Evolutionary conservation across 208 protist species (phyloP), one percentile per base, ranked within the genome.

Genomic region (Acanthamoeba culbertsoni): DNA sequence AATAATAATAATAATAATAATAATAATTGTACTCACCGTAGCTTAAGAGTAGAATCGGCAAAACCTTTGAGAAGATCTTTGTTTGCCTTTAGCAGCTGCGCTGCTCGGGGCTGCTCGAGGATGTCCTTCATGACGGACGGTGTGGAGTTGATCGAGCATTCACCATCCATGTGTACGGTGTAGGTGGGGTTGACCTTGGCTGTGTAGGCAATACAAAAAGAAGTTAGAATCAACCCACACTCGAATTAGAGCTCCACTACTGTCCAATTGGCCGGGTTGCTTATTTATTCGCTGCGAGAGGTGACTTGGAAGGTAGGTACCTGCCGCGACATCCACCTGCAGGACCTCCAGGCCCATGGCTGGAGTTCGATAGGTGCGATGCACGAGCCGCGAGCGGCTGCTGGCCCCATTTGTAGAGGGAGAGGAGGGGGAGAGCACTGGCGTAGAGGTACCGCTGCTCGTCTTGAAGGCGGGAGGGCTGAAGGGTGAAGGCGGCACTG

Each of bases 181-280:
- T 90, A 90, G 23, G 82, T 90, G 26, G 82, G 82, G 33, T 90
- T 90, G n/a, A 90, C 55, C 55, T 90, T 90, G 10, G 20, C 82
- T 90, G 82, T 40, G 10, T 3, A 7, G 28, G 10, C 8, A 68
- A 10, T 3, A 57, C n/a, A 57, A 3, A 86, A 18, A 33, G 12
- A 7, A 18, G 5, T 14, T 43, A 2, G 37, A 12, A 31, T 55
- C 20, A 18, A 26, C n/a, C n/a, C n/a, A n/a, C n/a, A n/a, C n/a
- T n/a, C n/a, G n/a, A n/a, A n/a, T n/a, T n/a, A n/a, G n/a, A n/a
- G n/a, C n/a, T n/a, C n/a, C n/a, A n/a, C n/a, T n/a, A n/a, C n/a
- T n/a, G n/a, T n/a, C n/a, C n/a, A n/a, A n/a, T n/a, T n/a, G n/a
- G n/a, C n/a, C n/a, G n/a, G n/a, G n/a, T n/a, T n/a, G n/a, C n/a